Base-by-base conservation (phyloP, 148 eudicot genomes). In the Dysphania ambrosioides region DNA sequence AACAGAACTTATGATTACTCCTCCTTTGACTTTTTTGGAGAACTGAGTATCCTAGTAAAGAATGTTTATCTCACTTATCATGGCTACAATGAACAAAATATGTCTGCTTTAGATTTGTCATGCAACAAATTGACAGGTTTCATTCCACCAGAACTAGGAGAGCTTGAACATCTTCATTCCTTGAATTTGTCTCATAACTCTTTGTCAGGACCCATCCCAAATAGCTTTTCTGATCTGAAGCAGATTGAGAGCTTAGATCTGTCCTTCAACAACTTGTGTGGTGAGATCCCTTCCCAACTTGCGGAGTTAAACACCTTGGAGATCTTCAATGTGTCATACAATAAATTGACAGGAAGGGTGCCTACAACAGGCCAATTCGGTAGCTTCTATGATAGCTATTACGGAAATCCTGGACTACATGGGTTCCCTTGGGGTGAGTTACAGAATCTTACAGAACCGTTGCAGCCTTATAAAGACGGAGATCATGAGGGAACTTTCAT, bases 271-370 rank as follows among this genome's bases (percentile, higher is more conserved):
- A 6, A 42, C 13, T 8, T 62, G 36, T 30, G 31, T 26, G 79
- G 74, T 15, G 2, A 0, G 0, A 71, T 78, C 15, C 71, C 80
- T 16, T 36, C 65, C 1, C 24, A 53, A 18, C 58, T 49, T 30
- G 36, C 31, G 15, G 38, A 70, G 21, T 40, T 49, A 12, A 51
- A 49, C 36, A 30, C 53, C 41, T 9, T 70, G 40, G 61, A 2
- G 23, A 55, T 51, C 42, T 70, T 70, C 60, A 70, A 51, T 70
- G 61, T 18, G 8, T 70, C 73, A 29, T 70, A 70, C 27, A 70
- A 44, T 18, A 31, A 51, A 15, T 70, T 70, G 73, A 30, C 58
- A 1, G 73, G 73, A 18, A 70, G 27, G 32, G 40, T 21, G 31
- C 73, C 40, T 8, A 36, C 29, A 2, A 56, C 74, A 56, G 64